Evolutionary conservation across 2,329 filamentous ascomycete genomes (phyloP).

Genomic region (Thielaviopsis euricoi): DNA sequence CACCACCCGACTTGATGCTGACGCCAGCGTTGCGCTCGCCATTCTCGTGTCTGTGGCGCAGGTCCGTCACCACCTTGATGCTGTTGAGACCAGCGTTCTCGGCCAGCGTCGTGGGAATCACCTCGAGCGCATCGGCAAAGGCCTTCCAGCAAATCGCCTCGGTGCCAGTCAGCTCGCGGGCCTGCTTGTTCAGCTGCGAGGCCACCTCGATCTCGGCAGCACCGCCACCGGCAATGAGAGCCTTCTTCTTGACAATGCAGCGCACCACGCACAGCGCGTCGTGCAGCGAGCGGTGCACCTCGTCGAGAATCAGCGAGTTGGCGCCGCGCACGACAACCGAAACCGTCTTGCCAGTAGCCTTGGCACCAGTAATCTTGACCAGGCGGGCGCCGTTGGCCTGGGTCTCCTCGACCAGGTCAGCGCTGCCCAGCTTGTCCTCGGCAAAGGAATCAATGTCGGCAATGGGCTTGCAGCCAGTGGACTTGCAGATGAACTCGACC

Average conservation of each 20-base stretch:
- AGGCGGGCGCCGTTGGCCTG: conserved; percentile 77
- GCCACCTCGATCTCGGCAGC: conserved; percentile 95
- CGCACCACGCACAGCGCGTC: conserved; percentile 95
- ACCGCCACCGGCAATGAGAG: conserved; percentile 92
- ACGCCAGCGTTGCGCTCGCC: conserved; percentile 94
- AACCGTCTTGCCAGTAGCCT: conserved; percentile 69
- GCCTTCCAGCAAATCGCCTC: conserved; percentile 99
- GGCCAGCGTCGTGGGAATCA: conserved; percentile 88
- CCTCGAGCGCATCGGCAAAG: conserved; percentile 93
- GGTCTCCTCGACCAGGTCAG: conserved; percentile 86
- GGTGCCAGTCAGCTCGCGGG: conserved; percentile 71
- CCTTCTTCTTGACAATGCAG: conserved; percentile 97
- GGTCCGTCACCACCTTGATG: conserved; percentile 95
- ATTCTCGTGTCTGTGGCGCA: conserved; percentile 84
- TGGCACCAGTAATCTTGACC: conserved; percentile 88
- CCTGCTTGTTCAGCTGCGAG: conserved; percentile 64
- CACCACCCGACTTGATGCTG: conserved; percentile 93
- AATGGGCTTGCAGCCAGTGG: conserved; percentile 95
- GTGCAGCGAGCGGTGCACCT: conserved; percentile 91
- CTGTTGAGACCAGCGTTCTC: conserved; percentile 96
- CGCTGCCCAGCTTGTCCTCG: conserved; percentile 90
- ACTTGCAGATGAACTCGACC: conserved; percentile 99
- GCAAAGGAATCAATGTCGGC: conserved; percentile 97
- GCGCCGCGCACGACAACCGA: conserved; percentile 90
- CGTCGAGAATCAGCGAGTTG: conserved; percentile 86